Evolutionary conservation across 2,329 filamentous ascomycete genomes (phyloP).

Genomic region (Aotearoamyces nothofagi): DNA sequence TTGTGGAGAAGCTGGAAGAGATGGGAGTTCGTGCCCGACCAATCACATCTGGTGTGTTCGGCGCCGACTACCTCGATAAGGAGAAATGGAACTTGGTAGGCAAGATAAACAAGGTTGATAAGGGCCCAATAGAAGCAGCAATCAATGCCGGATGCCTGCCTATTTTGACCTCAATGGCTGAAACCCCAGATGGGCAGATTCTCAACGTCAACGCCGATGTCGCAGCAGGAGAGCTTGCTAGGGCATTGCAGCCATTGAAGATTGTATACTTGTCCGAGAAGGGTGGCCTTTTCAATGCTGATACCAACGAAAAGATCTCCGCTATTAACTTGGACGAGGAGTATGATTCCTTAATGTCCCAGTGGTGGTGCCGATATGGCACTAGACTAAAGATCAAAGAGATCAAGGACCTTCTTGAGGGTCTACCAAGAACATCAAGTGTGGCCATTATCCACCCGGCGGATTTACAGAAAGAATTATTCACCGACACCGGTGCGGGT

Average conservation of each 20-base stretch:
- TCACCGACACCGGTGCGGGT: slow-evolving; percentile 89
- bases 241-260: slow-evolving; percentile 82
- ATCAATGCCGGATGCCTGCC: slow-evolving; percentile 86
- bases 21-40: slow-evolving; percentile 82
- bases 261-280: slow-evolving; percentile 98
- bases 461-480: slow-evolving; percentile 89
- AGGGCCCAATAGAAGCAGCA: slow-evolving; percentile 75
- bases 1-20: slow-evolving; percentile 78
- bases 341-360: slow-evolving; percentile 81
- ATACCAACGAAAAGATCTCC: slow-evolving; percentile 89
- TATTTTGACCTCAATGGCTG: slow-evolving; percentile 90
- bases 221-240: slow-evolving; percentile 82
- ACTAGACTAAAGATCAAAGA: slow-evolving; percentile 95
- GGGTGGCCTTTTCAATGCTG: slow-evolving; percentile 86
- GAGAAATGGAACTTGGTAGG: slow-evolving; percentile 93
- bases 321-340: slow-evolving; percentile 96
- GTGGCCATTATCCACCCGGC: slow-evolving; percentile 96
- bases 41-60: slow-evolving; percentile 79
- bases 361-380: slow-evolving; percentile 90
- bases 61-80: slow-evolving; percentile 88
- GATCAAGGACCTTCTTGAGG: slow-evolving; percentile 84
- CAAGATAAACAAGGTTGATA: slow-evolving; percentile 88
- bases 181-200: slow-evolving; percentile 79
- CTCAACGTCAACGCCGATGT: slow-evolving; percentile 98
- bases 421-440: slow-evolving; percentile 79